Conservation (phyloP, 2,329 filamentous ascomycete species). For the Aspergillus sp. region DNA sequence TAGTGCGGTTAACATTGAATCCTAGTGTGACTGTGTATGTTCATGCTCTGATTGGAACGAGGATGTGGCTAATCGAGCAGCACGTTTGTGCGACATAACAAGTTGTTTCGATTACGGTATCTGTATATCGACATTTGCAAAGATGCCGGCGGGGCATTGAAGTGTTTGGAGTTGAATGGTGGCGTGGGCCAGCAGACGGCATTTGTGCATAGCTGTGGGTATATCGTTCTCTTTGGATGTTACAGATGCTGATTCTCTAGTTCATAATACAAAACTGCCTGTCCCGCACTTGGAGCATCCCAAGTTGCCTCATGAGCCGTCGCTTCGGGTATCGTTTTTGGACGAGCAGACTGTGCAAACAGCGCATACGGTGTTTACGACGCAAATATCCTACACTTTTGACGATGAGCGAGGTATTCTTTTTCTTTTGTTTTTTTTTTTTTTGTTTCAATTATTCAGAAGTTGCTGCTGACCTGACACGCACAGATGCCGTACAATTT, state of each 20-base stretch:
- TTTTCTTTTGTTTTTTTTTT: conserved; percentile 3
- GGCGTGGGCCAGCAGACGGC: conserved; percentile 29
- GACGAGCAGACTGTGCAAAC: conserved; percentile 39
- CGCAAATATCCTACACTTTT: conserved; percentile 38
- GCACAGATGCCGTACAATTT: conserved; percentile 34
- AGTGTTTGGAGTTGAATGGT: conserved; percentile 33
- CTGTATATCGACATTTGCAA: conserved; percentile 35
- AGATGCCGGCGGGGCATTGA: conserved; percentile 29
- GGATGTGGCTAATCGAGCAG: conserved; percentile 10
- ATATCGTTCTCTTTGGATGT: background rate
- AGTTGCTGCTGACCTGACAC: conserved; percentile 4
- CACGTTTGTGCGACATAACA: conserved; percentile 33
- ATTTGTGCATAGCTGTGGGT: conserved; percentile 35
- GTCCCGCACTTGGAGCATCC: conserved; percentile 39
- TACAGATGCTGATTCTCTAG: conserved; percentile 6
- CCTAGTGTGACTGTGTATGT: conserved; percentile 30
- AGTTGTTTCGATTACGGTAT: conserved; percentile 36
- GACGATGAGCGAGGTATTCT: conserved; percentile 34
- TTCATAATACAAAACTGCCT: conserved; percentile 31
- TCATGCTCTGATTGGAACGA: too few species aligned
- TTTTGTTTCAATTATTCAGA: background rate
- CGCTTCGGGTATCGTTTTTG: conserved; percentile 36
- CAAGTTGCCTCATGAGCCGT: conserved; percentile 25
- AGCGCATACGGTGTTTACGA: conserved; percentile 31
- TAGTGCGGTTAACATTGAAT: conserved; percentile 23